Evolutionary conservation across 306 rosid species (phyloP).

Genomic region (Ochetophila trinervis): DNA sequence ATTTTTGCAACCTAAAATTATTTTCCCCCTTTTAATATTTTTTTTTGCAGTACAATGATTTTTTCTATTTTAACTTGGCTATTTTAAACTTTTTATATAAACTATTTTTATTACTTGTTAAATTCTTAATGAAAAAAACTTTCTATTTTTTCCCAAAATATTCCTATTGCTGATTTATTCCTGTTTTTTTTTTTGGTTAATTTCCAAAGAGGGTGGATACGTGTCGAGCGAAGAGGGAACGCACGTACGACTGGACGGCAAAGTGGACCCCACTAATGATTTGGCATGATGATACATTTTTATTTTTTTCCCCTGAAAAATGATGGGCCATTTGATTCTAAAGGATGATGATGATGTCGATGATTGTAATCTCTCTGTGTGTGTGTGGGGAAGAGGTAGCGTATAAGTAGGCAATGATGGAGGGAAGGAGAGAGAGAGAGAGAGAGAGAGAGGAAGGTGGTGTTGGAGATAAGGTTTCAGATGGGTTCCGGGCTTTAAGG

Average conservation of each 20-base stretch:
- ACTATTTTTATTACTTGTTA: too few relatives aligned
- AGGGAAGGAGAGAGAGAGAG: constrained; percentile 17
- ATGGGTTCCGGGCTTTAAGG: constrained; percentile 60
- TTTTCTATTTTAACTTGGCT: too few relatives aligned
- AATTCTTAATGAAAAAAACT: too few relatives aligned
- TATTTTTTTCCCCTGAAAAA: too few relatives aligned
- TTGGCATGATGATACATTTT: too few relatives aligned
- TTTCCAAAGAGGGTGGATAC: background rate
- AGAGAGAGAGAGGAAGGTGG: background rate
- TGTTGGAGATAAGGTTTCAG: constrained; percentile 79
- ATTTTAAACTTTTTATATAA: too few relatives aligned
- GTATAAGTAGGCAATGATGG: constrained; percentile 47
- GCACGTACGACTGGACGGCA: constrained; percentile 16
- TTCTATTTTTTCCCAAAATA: too few relatives aligned
- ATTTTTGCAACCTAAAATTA: too few relatives aligned
- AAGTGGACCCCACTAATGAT: constrained; percentile 54
- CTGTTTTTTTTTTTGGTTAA: too few relatives aligned
- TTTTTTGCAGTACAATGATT: too few relatives aligned
- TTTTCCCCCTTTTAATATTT: too few relatives aligned
- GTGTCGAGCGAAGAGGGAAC: constrained; percentile 7
- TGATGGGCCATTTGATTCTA: constrained; percentile 60
- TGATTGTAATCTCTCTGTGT: background rate
- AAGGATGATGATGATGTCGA: constrained; percentile 33
- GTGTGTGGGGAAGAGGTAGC: constrained; percentile 14
- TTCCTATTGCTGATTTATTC: too few relatives aligned